These are phyloP conservation scores for Zostera marina DNA, from an alignment of 116 monocot genomes.

Conservation along the genomic window DNA sequence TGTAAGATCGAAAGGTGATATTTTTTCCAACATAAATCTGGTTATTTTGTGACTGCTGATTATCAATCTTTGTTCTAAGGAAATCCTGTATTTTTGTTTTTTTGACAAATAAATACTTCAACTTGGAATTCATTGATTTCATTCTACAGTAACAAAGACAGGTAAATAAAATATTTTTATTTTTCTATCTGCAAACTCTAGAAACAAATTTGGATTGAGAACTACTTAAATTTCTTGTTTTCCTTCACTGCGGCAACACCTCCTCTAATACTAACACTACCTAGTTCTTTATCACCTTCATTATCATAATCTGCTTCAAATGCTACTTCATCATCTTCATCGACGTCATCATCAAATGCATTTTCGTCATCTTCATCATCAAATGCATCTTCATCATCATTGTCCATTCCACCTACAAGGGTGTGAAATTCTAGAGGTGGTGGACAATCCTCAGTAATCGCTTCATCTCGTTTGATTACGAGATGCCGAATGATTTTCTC, in stretches of 20 bases:
- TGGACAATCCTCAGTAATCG: slow-evolving; percentile 66
- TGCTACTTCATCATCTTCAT: slow-evolving; percentile 17
- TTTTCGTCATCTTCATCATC: slow-evolving; percentile 21
- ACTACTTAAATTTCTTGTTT: neutral
- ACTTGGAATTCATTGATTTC: no score
- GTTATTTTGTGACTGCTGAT: no score
- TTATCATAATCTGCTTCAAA: slow-evolving; percentile 4
- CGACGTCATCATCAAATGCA: slow-evolving; percentile 18
- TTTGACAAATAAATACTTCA: no score
- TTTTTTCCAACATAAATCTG: no score
- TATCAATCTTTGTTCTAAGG: no score
- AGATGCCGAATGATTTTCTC: slow-evolving; percentile 81
- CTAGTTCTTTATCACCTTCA: neutral
- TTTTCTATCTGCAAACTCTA: no score
- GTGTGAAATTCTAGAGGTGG: slow-evolving; percentile 76
- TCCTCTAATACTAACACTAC: neutral
- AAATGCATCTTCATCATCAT: slow-evolving; percentile 21
- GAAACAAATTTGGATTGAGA: no score
- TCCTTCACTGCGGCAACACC: slow-evolving; percentile 1
- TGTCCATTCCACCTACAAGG: slow-evolving; percentile 12
- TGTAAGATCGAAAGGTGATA: no score
- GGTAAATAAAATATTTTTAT: no score
- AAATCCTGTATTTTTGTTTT: no score
- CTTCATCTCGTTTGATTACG: slow-evolving; percentile 68
- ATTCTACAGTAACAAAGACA: no score